Evolutionary conservation across 1,139 yeast species (phyloP).

Genomic region (Hansenula lynferdii): DNA sequence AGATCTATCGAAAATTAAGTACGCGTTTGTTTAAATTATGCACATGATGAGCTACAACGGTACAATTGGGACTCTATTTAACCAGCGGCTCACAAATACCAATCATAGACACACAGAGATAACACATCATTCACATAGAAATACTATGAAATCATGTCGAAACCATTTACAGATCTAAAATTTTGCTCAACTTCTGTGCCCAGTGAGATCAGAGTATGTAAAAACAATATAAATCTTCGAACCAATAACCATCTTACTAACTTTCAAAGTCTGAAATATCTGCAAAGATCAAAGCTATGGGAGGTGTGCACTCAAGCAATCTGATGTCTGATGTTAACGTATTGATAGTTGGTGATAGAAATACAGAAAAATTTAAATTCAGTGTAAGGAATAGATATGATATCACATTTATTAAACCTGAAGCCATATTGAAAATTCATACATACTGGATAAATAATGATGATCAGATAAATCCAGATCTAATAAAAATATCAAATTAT

Average conservation of each 20-base stretch:
- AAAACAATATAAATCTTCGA: neutral
- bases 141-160: neutral
- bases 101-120: too few relatives aligned
- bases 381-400: slow-evolving; percentile 58
- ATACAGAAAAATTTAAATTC: slow-evolving; percentile 63
- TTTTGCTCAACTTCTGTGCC: slow-evolving; percentile 26
- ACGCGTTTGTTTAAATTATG: too few relatives aligned
- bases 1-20: too few relatives aligned
- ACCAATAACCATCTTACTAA: neutral
- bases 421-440: slow-evolving; percentile 41
- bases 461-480: slow-evolving; percentile 22
- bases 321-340: slow-evolving; percentile 64
- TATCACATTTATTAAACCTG: slow-evolving; percentile 48
- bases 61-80: too few relatives aligned
- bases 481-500: slow-evolving; percentile 22
- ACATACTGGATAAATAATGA: slow-evolving; percentile 52
- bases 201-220: slow-evolving; percentile 18
- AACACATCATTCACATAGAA: too few relatives aligned
- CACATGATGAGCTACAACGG: too few relatives aligned
- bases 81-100: too few relatives aligned
- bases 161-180: neutral
- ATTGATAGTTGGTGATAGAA: slow-evolving; percentile 56
- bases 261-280: slow-evolving; percentile 22
- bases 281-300: slow-evolving; percentile 47
- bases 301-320: slow-evolving; percentile 57